These are phyloP conservation scores for Paramarasmius palmivorus DNA, from an alignment of 1,284 basidiomycete genomes.

Conservation along the genomic window DNA sequence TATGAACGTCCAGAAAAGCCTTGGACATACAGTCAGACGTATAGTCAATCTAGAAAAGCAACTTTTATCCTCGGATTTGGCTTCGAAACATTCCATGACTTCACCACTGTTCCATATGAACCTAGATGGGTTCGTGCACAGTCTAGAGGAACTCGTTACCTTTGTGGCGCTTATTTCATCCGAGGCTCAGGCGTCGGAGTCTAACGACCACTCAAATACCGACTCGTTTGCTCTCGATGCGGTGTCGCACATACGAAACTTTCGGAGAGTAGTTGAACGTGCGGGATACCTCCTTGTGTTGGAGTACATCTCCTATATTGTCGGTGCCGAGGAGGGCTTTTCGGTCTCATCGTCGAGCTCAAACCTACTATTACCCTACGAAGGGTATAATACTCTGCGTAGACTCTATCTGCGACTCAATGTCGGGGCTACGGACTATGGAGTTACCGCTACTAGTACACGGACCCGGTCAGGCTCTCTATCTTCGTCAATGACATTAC, in stretches of 20 bases:
- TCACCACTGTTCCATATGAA: too few relatives aligned
- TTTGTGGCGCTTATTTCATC: neutral
- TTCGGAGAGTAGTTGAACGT: slow-evolving; percentile 28
- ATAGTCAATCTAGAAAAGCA: neutral
- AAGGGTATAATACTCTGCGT: slow-evolving; percentile 37
- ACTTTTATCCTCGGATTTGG: neutral
- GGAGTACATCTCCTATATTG: slow-evolving; percentile 26
- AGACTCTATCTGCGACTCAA: slow-evolving; percentile 28
- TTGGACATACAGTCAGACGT: neutral
- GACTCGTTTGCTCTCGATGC: slow-evolving; percentile 13
- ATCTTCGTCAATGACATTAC: too few relatives aligned
- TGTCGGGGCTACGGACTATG: too few relatives aligned
- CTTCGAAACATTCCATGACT: too few relatives aligned
- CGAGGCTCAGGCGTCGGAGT: neutral
- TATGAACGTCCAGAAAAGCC: slow-evolving; percentile 16
- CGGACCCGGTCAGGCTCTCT: too few relatives aligned
- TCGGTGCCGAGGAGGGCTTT: slow-evolving; percentile 6
- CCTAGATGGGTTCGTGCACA: too few relatives aligned
- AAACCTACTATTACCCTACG: slow-evolving; percentile 24
- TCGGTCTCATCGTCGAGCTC: neutral
- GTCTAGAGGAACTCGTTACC: too few relatives aligned
- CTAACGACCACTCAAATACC: neutral
- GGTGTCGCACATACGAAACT: slow-evolving; percentile 21
- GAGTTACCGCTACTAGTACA: too few relatives aligned
- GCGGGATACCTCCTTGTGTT: slow-evolving; percentile 29